Evolutionary conservation across 805 yeast genomes (phyloP), one percentile per base, ranked within the genome.

Genomic region (Ogataea populi-albae): DNA sequence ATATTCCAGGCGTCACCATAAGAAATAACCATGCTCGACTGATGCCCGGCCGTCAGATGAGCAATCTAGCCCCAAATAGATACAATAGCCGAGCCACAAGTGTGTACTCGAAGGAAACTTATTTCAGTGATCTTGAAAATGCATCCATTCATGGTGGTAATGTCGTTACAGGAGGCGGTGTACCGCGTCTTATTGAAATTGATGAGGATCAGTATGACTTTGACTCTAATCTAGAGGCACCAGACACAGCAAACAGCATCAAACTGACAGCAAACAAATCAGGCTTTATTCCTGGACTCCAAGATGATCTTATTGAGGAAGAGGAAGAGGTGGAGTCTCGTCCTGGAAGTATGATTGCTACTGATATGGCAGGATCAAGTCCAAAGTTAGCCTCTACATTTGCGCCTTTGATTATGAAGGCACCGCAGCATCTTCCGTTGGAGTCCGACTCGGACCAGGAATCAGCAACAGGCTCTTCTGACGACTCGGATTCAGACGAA

Each of bases 1-100:
- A 88, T 55, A 86, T 89, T 41, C 98, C 97, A 0, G 97, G 97
- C 23, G 96, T 88, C 29, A 85, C 88, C 4, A 76, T 78, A 16
- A 66, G 81, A 17, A 70, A 75, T 30, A 65, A 69, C 11, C 21
- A 38, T 15, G 38, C 54, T 7, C 42, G 53, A 29, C 36, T 46
- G 2, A 25, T 26, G 6, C 24, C 38, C 9, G 37, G 46, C 17
- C 30, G 36, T 2, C 34, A 39, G 18, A 43, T 42, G 4, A 41
- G 45, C 14, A 46, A 43, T 14, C 41, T 47, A 2, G 32, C 45
- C n/a, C 42, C 45, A 15, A 46, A 54, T 2, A 21, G 51, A 15
- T 24, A 27, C 26, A 45, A 45, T 33, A 39, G 31, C 26, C 45
- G 41, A 17, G 59, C 58, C 3, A 40, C 43, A 34, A 54, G 61